Evolutionary conservation across 2,329 filamentous ascomycete genomes (phyloP), one percentile per base, ranked within the genome.

Genomic region (Ophiostoma himal-ulmi): DNA sequence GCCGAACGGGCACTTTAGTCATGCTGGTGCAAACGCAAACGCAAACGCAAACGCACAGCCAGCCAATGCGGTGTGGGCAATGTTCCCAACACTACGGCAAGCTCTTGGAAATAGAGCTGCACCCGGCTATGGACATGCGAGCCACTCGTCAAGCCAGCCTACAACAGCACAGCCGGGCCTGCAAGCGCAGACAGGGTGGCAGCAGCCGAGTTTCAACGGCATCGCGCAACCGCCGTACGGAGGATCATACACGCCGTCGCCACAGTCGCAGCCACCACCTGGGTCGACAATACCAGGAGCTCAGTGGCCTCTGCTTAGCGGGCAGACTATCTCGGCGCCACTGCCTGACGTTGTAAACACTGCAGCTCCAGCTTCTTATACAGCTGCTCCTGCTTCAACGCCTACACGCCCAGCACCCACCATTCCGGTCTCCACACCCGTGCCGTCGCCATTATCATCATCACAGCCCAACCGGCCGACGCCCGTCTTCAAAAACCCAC

Each of bases 401-500:
- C 44, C 44, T 5, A 20, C 44, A 48, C 17, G 17, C 20, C 44
- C 44, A n/a, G 44, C 44, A 48, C 17, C 44, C 17, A n/a, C 44
- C 44, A 20, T n/a, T 6, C 44, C 44, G 17, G 44, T 48, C 20
- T 20, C 66, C 36, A 13, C 66, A 54, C 11, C 44, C 13, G 14
- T 34, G n/a, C 34, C 34, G 26, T 39, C 4, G 22, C 17, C 67
- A 37, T 7, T 54, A 57, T 13, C 26, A 60, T 22, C 60, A n/a
- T 39, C 60, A 37, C 60, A 36, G 14, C 34, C 14, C 7, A 17
- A 11, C 6, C 30, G 30, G 20, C n/a, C 64, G 36, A 41, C 37
- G 13, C 37, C 68, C 4, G 54, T 68, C 3, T 71, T 69, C 26
- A 69, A 69, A 7, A 71, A 68, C 39, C 70, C 70, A 6, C 48